Conservation (phyloP, 1,139 yeast species). For the Taphrina sp. region DNA sequence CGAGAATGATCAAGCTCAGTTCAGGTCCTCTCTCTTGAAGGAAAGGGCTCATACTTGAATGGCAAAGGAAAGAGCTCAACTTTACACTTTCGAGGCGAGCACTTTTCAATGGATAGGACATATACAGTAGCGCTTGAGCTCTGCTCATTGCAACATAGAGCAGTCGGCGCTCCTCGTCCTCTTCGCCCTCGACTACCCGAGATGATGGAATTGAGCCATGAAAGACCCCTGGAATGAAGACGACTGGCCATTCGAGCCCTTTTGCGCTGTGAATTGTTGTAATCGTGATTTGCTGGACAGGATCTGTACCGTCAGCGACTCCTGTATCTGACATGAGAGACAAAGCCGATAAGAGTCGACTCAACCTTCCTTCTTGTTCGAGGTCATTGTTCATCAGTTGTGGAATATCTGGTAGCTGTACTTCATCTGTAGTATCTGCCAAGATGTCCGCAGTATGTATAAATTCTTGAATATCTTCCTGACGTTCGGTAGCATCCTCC, state of each 20-base stretch:
- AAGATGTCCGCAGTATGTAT: conserved; percentile 42
- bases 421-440: conserved; percentile 46
- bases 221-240: conserved; percentile 59
- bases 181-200: conserved; percentile 43
- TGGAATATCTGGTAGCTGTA: conserved; percentile 41
- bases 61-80: conserved; percentile 20
- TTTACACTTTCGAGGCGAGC: conserved; percentile 22
- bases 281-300: conserved; percentile 45
- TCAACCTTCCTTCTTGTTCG: conserved; percentile 39
- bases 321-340: conserved; percentile 52
- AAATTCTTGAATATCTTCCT: conserved; percentile 35
- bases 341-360: conserved; percentile 58
- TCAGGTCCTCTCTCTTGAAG: conserved; percentile 20
- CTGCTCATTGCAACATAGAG: conserved; percentile 86
- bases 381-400: conserved; percentile 24
- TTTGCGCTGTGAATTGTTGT: conserved; percentile 90
- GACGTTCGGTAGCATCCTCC: conserved; percentile 37
- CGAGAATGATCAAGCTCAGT: conserved; percentile 5
- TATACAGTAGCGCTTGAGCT: conserved; percentile 52
- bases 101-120: conserved; percentile 34
- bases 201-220: conserved; percentile 40
- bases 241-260: conserved; percentile 83
- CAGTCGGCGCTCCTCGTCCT: conserved; percentile 77
- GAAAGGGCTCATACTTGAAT: conserved; percentile 3
- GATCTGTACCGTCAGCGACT: conserved; percentile 38